A percentile compares a stretch with the other conserved stretches of the same genome.
Conservation (phyloP, 345 rosid species). For the Acer negundo region DNA sequence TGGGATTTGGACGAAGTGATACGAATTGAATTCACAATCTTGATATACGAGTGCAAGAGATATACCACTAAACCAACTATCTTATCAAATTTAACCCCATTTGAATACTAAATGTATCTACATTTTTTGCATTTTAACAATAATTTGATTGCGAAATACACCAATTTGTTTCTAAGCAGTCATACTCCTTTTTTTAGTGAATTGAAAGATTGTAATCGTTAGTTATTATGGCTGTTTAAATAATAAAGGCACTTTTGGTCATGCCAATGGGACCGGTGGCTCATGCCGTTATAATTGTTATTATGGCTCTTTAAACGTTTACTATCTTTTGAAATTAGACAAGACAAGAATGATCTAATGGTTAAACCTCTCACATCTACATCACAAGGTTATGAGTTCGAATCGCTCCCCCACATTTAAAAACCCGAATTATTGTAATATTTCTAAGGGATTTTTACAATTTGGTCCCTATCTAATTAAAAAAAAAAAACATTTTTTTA, state of each 20-base stretch:
- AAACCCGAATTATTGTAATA: not conserved
- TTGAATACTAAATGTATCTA: not conserved
- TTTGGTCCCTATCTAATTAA: too few species aligned
- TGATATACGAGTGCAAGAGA: too few species aligned
- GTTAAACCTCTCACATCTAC: too few species aligned
- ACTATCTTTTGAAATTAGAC: not conserved
- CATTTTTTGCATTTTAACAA: not conserved
- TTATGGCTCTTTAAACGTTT: slow-evolving; percentile 16
- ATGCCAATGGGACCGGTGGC: slow-evolving; percentile 14
- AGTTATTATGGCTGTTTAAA: not conserved
- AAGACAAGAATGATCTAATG: too few species aligned
- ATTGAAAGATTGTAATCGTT: not conserved
- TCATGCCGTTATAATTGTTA: slow-evolving; percentile 8
- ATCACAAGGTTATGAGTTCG: too few species aligned
- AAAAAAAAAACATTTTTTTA: too few species aligned
- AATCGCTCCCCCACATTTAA: too few species aligned
- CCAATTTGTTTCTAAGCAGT: not conserved
- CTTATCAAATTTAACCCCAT: too few species aligned
- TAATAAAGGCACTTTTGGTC: slow-evolving; percentile 3
- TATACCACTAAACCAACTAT: too few species aligned
- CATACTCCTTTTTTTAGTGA: not conserved
- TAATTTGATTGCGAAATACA: not conserved
- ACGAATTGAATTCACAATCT: too few species aligned
- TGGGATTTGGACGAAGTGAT: too few species aligned
- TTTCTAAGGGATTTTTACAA: too few species aligned